Conservation (phyloP, 2,329 filamentous ascomycete species). For the Cercospora sp. region DNA sequence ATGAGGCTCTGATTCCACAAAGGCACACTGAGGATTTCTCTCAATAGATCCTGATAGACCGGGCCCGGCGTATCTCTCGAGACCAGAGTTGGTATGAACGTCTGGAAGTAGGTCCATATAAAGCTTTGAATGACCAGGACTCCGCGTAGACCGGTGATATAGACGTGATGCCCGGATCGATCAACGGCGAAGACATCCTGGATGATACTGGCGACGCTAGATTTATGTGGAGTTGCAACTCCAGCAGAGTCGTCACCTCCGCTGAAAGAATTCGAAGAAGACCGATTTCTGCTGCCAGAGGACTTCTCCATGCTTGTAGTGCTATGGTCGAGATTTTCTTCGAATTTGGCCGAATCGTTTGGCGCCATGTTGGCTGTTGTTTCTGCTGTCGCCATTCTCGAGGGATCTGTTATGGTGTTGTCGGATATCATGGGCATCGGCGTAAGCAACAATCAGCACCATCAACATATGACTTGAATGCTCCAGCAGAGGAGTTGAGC, state of each 20-base stretch:
- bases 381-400: background rate
- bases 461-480: background rate
- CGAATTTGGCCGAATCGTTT: background rate
- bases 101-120: constrained; percentile 49
- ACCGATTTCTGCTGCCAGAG: background rate
- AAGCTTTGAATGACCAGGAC: constrained; percentile 48
- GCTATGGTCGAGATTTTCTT: background rate
- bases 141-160: constrained; percentile 49
- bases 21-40: constrained; percentile 48
- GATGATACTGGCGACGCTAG: background rate
- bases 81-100: constrained; percentile 48
- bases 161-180: constrained; percentile 26
- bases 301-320: background rate
- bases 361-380: background rate
- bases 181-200: background rate
- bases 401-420: background rate
- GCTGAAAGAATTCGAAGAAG: background rate
- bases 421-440: background rate
- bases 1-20: constrained; percentile 51
- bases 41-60: constrained; percentile 44
- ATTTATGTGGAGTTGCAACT: background rate
- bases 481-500: background rate
- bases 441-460: background rate
- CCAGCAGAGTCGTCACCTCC: background rate
- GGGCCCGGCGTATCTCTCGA: constrained; percentile 42